Evolutionary conservation across 2,329 filamentous ascomycete genomes (phyloP).

Genomic region (Alternaria panax): DNA sequence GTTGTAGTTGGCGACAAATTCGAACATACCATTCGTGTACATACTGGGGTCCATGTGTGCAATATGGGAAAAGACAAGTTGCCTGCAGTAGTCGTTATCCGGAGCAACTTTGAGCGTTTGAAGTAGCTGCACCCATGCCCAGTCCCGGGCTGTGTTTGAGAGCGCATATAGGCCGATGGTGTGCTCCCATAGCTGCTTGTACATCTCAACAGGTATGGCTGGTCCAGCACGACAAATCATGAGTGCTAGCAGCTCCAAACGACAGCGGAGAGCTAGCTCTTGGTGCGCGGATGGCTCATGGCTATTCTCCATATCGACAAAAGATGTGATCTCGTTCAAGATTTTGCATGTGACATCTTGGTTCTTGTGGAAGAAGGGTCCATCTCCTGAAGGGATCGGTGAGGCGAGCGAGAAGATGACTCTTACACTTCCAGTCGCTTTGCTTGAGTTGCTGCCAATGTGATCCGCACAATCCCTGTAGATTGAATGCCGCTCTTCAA

Average conservation of each 20-base stretch:
- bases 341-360: slow-evolving; percentile 39
- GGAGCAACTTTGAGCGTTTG: slow-evolving; percentile 30
- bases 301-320: slow-evolving; percentile 35
- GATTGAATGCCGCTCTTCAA: slow-evolving; percentile 67
- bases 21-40: slow-evolving; percentile 68
- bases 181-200: slow-evolving; percentile 72
- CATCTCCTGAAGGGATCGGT: slow-evolving; percentile 20
- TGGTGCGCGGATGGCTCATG: slow-evolving; percentile 20
- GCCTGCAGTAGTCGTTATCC: slow-evolving; percentile 39
- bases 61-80: slow-evolving; percentile 59
- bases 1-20: slow-evolving; percentile 64
- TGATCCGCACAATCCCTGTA: slow-evolving; percentile 73
- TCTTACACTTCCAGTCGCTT: slow-evolving; percentile 76
- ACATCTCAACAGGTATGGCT: slow-evolving; percentile 68
- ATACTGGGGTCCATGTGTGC: slow-evolving; percentile 64
- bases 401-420: slow-evolving; percentile 55
- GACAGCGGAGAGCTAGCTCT: slow-evolving; percentile 37
- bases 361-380: slow-evolving; percentile 35
- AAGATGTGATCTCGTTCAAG: slow-evolving; percentile 51
- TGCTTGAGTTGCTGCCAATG: slow-evolving; percentile 68
- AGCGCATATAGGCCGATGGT: slow-evolving; percentile 71
- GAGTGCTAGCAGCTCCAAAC: slow-evolving; percentile 63
- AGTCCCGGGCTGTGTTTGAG: slow-evolving; percentile 66
- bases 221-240: slow-evolving; percentile 69
- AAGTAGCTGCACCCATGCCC: slow-evolving; percentile 66